Evolutionary conservation across 805 yeast species (phyloP), one percentile per base, ranked within the genome.

Genomic region (Candida easanensis): DNA sequence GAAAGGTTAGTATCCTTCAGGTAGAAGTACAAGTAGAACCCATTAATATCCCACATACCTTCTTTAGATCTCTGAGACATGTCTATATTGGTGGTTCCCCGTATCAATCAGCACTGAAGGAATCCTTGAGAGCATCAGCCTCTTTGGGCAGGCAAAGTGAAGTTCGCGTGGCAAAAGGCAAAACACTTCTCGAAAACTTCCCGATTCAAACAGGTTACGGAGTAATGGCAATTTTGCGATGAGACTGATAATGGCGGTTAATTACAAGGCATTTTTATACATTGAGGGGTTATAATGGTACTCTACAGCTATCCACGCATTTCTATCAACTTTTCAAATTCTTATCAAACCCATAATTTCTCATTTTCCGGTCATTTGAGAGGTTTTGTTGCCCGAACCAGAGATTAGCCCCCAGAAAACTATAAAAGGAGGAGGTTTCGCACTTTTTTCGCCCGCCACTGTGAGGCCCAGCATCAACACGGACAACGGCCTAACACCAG

Each of bases 21-120:
- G 30, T n/a, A n/a, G n/a, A n/a, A 23, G 26, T 23, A 33, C 35
- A 31, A 31, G 14, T 5, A 13, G 33, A 17, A 15, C 7, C 7
- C 6, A 18, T 21, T 16, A 28, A 11, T 10, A 3, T 11, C 17
- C 27, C 19, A 37, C 50, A 15, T 22, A 46, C 50, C 50, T 32
- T 42, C 41, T 22, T 39, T 43, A 28, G 37, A 41, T 26, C 38
- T 27, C 16, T 46, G 43, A 17, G 50, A 46, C 50, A 46, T 46
- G n/a, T n/a, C 28, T 16, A 3, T 16, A 11, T 25, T 5, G 10
- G 25, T 28, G n/a, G 25, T 6, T 15, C 36, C 31, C 13, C 25
- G 25, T 22, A 8, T 22, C 25, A 22, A 22, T 22, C 10, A 7
- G 10, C 25, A 10, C 7, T 22, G 25, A 10, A 22, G n/a, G n/a